A percentile compares a stretch with the other conserved stretches of the same genome.
phyloP scores from a whole-genome alignment of 805 yeast genomes.

The Starmerella lactis-condensi region DNA sequence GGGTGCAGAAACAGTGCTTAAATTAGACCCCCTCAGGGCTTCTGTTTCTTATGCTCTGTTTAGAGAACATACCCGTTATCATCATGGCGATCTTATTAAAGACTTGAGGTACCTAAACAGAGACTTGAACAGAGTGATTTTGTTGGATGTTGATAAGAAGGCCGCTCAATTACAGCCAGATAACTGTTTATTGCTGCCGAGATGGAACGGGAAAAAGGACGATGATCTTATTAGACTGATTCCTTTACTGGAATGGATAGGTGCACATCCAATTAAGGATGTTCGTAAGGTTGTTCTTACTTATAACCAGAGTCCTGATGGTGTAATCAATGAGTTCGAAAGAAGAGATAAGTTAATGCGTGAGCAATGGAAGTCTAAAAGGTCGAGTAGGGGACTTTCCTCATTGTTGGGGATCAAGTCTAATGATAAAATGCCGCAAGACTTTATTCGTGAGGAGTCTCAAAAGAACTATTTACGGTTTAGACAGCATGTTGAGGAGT shows the following conservation, averaged over 20 bases:
- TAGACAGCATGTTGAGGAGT: slow-evolving; percentile 69
- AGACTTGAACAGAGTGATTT: slow-evolving; percentile 62
- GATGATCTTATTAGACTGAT: slow-evolving; percentile 63
- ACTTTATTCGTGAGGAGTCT: slow-evolving; percentile 76
- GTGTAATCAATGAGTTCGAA: slow-evolving; percentile 59
- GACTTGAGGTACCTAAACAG: slow-evolving; percentile 82
- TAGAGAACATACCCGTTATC: slow-evolving; percentile 78
- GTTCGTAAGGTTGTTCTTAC: slow-evolving; percentile 74
- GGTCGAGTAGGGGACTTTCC: slow-evolving; percentile 25
- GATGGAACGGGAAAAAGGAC: slow-evolving; percentile 76
- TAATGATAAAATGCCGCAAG: slow-evolving; percentile 65
- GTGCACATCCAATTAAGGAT: slow-evolving; percentile 69
- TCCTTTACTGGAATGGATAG: slow-evolving; percentile 86
- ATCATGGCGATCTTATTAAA: slow-evolving; percentile 76
- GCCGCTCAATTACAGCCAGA: slow-evolving; percentile 73
- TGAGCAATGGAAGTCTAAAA: slow-evolving; percentile 28
- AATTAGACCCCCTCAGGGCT: slow-evolving; percentile 85
- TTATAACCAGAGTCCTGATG: slow-evolving; percentile 41
- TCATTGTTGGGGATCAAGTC: slow-evolving; percentile 41
- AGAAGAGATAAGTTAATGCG: slow-evolving; percentile 62
- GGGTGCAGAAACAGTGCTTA: slow-evolving; percentile 65
- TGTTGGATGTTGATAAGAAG: slow-evolving; percentile 60
- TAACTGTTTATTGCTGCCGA: slow-evolving; percentile 67
- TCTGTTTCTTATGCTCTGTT: slow-evolving; percentile 69
- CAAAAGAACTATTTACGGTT: slow-evolving; percentile 72